A percentile compares a stretch with the other conserved stretches of the same genome.
These are phyloP conservation scores for Sherardia arvensis DNA, from an alignment of 257 asterid genomes.

Conservation along the genomic window DNA sequence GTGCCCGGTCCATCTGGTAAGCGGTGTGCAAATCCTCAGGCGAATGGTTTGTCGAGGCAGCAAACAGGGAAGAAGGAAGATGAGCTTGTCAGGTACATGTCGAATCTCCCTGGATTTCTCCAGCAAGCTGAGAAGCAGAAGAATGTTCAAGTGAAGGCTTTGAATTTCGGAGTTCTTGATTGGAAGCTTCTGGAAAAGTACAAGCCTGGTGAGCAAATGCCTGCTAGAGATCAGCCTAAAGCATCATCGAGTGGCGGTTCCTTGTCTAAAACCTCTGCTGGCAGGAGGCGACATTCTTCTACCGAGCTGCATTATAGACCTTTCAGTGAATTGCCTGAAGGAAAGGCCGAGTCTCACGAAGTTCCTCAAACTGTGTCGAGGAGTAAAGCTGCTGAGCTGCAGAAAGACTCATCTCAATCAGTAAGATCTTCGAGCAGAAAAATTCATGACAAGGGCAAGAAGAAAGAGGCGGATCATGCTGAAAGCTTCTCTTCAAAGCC, in stretches of 20 bases:
- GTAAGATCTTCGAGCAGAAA: constrained; percentile 20
- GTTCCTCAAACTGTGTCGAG: constrained; percentile 24
- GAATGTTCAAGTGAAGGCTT: constrained; percentile 65
- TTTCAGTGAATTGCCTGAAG: constrained; percentile 19
- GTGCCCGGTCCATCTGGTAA: constrained; percentile 33
- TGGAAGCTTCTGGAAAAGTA: constrained; percentile 84
- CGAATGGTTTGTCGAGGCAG: constrained; percentile 19
- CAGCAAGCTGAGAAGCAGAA: constrained; percentile 52
- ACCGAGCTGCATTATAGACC: constrained; percentile 21
- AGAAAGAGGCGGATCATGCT: constrained; percentile 22
- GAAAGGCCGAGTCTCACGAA: constrained; percentile 29
- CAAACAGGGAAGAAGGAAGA: constrained; percentile 31
- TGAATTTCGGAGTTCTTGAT: constrained; percentile 91
- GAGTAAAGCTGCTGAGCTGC: constrained; percentile 28
- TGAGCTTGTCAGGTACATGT: constrained; percentile 91
- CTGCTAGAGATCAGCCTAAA: constrained; percentile 36
- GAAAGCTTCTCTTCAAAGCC: constrained; percentile 20
- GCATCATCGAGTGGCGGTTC: constrained; percentile 27
- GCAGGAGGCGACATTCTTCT: constrained; percentile 25
- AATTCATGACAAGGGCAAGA: constrained; percentile 26
- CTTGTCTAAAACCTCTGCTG: constrained; percentile 7
- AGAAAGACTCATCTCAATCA: constrained; percentile 22
- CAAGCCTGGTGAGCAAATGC: constrained; percentile 71
- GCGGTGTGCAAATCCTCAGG: constrained; percentile 24
- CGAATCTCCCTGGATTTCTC: constrained; percentile 77